Base-by-base conservation (phyloP, 2,329 filamentous ascomycete species). In the Cladosporium sp. region DNA sequence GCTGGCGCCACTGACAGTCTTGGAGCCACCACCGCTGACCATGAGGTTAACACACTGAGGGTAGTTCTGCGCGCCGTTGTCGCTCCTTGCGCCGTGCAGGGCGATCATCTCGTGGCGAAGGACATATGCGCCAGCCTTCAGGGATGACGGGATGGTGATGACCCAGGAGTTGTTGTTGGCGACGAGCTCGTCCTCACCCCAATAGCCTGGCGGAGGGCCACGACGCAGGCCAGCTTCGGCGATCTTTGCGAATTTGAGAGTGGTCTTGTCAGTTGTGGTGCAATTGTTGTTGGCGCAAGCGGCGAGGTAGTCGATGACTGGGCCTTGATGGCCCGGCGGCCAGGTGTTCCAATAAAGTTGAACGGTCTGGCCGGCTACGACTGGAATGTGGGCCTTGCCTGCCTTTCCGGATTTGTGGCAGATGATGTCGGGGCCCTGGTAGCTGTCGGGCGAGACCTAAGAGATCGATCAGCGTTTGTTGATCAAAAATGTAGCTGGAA, bases 161-260 rank as follows among this genome's bases (percentile, higher is more conserved):
- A 55, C 72, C 69, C 59, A 70, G 10, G 79, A 77, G 16, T 71
- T 72, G 51, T 80, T 74, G 66, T 78, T 72, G 38, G 62, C 68
- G 46, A 79, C 72, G 55, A 80, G 65, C 51, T 74, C 63, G 57
- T 83, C 79, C 7, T 77, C 68, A 38, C 77, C 82, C 81, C 81
- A 85, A 37, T 64, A 69, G 35, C 77, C 76, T 0, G 75, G 71
- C 7, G 62, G 59, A 50, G 63, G 69, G 44, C 69, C 71, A 56
- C 70, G 63, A 54, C 77, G 69, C 56, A 81, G 73, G 52, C 82
- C 83, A 34, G 66, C 72, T 53, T 76, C 75, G 35, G 77, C 74
- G 54, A 86, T 83, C 75, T 87, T 86, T 75, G 83, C 80, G 67
- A 78, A 85, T 57, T 78, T 67, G 32, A 85, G 73, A 3, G 70